These are phyloP conservation scores for Monosporascus sp. DNA, from an alignment of 2,329 filamentous ascomycete species.

Conservation along the genomic window DNA sequence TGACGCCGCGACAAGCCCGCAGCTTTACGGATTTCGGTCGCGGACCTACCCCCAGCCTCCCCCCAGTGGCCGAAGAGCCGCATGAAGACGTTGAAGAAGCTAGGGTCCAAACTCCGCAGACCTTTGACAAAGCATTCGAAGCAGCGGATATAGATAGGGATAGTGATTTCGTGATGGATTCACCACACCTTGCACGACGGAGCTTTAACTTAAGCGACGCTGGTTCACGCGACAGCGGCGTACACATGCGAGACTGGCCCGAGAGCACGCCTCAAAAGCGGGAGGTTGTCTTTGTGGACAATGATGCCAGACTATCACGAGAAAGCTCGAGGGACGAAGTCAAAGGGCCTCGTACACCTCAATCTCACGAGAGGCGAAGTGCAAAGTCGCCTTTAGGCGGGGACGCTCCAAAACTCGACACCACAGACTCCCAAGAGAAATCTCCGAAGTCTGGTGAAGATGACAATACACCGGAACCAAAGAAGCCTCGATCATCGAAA, in stretches of 20 bases:
- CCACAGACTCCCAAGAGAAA: slow-evolving; percentile 11
- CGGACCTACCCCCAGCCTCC: slow-evolving; percentile 39
- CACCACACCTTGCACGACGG: slow-evolving; percentile 36
- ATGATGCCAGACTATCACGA: slow-evolving; percentile 29
- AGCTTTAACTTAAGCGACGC: slow-evolving; percentile 26
- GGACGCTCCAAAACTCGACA: slow-evolving; percentile 21
- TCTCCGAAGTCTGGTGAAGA: slow-evolving; percentile 7
- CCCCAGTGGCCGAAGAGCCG: slow-evolving; percentile 48
- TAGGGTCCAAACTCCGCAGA: slow-evolving; percentile 12
- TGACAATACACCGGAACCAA: slow-evolving; percentile 9
- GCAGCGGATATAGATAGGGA: slow-evolving; percentile 40
- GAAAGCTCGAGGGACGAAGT: slow-evolving; percentile 38
- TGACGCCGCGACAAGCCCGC: slow-evolving; percentile 15
- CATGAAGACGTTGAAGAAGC: slow-evolving; percentile 39
- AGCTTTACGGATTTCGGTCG: slow-evolving; percentile 35
- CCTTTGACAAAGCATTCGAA: slow-evolving; percentile 10
- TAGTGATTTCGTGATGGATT: slow-evolving; percentile 43
- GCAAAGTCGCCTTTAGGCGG: slow-evolving; percentile 19
- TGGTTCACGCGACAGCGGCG: slow-evolving; percentile 49
- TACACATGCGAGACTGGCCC: slow-evolving; percentile 47
- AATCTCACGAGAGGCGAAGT: slow-evolving; percentile 22
- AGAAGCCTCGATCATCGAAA: slow-evolving; percentile 14
- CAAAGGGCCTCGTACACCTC: slow-evolving; percentile 31
- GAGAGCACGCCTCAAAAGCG: slow-evolving; percentile 24
- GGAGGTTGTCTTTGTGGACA: slow-evolving; percentile 16